Base-by-base conservation (phyloP, 208 protist species). In the Histomonas meleagridis region DNA sequence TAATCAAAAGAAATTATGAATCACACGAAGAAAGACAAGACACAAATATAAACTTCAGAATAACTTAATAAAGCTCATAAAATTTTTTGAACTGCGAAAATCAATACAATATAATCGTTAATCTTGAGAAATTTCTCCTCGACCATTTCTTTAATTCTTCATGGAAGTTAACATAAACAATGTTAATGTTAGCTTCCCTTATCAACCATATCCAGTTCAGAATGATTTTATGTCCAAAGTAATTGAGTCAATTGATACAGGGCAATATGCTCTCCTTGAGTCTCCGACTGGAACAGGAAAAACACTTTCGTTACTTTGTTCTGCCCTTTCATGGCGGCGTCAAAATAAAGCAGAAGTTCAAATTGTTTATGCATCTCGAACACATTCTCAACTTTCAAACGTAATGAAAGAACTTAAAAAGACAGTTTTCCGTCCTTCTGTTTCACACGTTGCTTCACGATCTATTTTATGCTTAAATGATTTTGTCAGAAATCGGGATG, bases 381-480 rank as follows among this genome's bases (percentile, higher is more conserved):
- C 90, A 43, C 90, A 92, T 48, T 81, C 90, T 9, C 90, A 92
- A 76, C 46, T 92, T 46, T 57, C 55, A 60, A 62, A 92, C 55
- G 48, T 92, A n/a, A 79, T 92, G 0, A 57, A 32, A 40, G 90
- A 92, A 55, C 28, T 92, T 16, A 69, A 76, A 48, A 92, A 92
- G 38, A 78, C 62, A 40, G 2, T 7, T 43, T 91, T 69, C 43
- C 43, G 21, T 48, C 86, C 86, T 32, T 32, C n/a, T 48, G 55
- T 91, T 91, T 28, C 86, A 49, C 49, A 69, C 46, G 46, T 91
- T 32, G 86, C 53, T 43, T 69, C 53, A 28, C 21, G 86, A 16
- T 32, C 32, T 69, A 14, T 46, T 2, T 51, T 91, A 28, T 91
- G 86, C 43, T n/a, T 91, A 7, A 43, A 91, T 43, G 26, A 69